phyloP scores from a whole-genome alignment of 352 stramenopile species.

The Pythium rishiriense region DNA sequence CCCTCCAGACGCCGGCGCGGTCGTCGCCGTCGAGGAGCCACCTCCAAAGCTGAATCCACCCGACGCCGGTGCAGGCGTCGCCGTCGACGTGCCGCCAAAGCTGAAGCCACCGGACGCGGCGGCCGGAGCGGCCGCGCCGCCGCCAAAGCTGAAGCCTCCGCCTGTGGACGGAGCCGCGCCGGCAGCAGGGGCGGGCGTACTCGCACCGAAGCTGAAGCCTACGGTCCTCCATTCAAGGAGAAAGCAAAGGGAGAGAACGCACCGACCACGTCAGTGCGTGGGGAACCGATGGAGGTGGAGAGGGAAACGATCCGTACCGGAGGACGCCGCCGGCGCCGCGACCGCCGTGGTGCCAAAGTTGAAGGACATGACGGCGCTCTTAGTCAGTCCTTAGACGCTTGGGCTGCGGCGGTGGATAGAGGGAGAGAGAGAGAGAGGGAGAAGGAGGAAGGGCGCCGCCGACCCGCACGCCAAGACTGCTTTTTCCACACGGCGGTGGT shows the following conservation, averaged over 20 bases:
- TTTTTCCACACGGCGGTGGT: background rate
- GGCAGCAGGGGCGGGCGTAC: constrained; percentile 8
- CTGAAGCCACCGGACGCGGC: constrained; percentile 10
- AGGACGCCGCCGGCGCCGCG: constrained; percentile 29
- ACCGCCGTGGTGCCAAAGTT: constrained; percentile 35
- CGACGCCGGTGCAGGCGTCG: background rate
- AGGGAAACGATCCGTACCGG: constrained; percentile 19
- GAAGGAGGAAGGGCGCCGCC: background rate
- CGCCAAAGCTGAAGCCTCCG: constrained; percentile 40
- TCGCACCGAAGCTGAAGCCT: constrained; percentile 26
- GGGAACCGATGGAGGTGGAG: no score
- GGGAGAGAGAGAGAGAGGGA: background rate
- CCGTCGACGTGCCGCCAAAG: constrained; percentile 8
- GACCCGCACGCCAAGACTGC: background rate
- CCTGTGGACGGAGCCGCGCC: background rate
- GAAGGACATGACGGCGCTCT: constrained; percentile 31
- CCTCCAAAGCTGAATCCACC: constrained; percentile 8
- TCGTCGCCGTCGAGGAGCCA: background rate
- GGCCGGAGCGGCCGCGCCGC: background rate
- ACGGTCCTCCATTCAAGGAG: no score
- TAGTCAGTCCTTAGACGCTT: background rate
- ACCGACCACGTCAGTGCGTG: background rate
- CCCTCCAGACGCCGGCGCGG: constrained; percentile 10
- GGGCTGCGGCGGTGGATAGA: background rate
- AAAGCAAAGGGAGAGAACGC: background rate